Base-by-base conservation (phyloP, 2,329 filamentous ascomycete species). In the Podosphaera leucotricha region DNA sequence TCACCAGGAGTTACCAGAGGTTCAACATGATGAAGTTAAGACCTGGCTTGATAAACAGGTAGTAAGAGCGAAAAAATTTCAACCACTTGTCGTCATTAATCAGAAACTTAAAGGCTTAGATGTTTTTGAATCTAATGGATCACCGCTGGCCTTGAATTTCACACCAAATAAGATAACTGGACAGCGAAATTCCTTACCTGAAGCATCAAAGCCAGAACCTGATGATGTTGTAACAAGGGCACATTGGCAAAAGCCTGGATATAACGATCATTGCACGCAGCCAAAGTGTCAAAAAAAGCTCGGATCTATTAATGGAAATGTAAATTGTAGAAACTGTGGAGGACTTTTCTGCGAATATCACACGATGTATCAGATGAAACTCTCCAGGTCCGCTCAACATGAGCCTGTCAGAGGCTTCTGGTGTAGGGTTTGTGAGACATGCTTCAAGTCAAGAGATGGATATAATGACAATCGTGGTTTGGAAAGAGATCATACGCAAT, bases 351-450 rank as follows among this genome's bases (percentile, higher is more conserved):
- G 90, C 61, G 90, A 95, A 57, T 82, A 87, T 53, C 90, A 98
- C 59, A 95, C 90, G 43, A 93, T 98, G 86, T 98, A 95, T 57
- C 87, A 98, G 64, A 95, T 95, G 81, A 94, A 92, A 65, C 68
- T 98, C 10, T 93, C 86, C 7, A 70, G 86, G 44, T 80, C 85
- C 24, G 90, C 90, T 3, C 72, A 77, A 46, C 84, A 94, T 61
- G 90, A 98, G 50, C 87, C 90, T 0, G 74, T 90, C 1, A 68
- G 87, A 48, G 90, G 90, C 6, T 72, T 83, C 52, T 98, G 90
- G 90, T 92, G 83, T 53, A 67, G 90, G 43, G 87, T 95, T 1
- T 98, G 90, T 58, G 90, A 98, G 64, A 95, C 90, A n/a, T 98
- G 90, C 62, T 98, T 90, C 64, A 95, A 94, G 64, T 93, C 85